Evolutionary conservation across 2,329 filamentous ascomycete genomes (phyloP).

Genomic region (Penicillium sp.): DNA sequence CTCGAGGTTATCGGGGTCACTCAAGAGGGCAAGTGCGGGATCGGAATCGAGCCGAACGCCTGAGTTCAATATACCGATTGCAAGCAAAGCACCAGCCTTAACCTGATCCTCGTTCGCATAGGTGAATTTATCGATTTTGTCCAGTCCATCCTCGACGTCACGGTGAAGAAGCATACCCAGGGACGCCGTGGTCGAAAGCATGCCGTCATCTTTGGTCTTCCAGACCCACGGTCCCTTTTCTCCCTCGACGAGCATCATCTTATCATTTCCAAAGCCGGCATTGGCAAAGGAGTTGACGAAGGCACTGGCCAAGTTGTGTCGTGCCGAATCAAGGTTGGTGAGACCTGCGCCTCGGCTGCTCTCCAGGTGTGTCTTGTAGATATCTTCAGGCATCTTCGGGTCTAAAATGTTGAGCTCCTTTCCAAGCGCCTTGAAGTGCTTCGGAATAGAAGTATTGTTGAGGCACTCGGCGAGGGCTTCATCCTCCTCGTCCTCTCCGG

Average conservation of each 20-base stretch:
- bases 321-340: slow-evolving; percentile 92
- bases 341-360: slow-evolving; percentile 89
- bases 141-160: slow-evolving; percentile 89
- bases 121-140: slow-evolving; percentile 93
- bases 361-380: slow-evolving; percentile 98
- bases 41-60: slow-evolving; percentile 89
- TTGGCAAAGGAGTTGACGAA: slow-evolving; percentile 99
- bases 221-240: slow-evolving; percentile 95
- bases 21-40: slow-evolving; percentile 83
- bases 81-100: slow-evolving; percentile 87
- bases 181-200: slow-evolving; percentile 94
- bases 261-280: slow-evolving; percentile 91
- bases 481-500: slow-evolving; percentile 68
- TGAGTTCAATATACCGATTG: slow-evolving; percentile 93
- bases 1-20: slow-evolving; percentile 77
- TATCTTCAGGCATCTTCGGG: slow-evolving; percentile 95
- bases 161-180: slow-evolving; percentile 89
- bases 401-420: slow-evolving; percentile 98
- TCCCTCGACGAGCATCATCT: slow-evolving; percentile 92
- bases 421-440: slow-evolving; percentile 90
- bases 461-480: slow-evolving; percentile 79
- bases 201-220: slow-evolving; percentile 98
- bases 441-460: slow-evolving; percentile 83
- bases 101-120: slow-evolving; percentile 83
- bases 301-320: slow-evolving; percentile 91